These are phyloP conservation scores for Sporothrix phasma DNA, from an alignment of 2,329 filamentous ascomycete genomes.

Conservation along the genomic window DNA sequence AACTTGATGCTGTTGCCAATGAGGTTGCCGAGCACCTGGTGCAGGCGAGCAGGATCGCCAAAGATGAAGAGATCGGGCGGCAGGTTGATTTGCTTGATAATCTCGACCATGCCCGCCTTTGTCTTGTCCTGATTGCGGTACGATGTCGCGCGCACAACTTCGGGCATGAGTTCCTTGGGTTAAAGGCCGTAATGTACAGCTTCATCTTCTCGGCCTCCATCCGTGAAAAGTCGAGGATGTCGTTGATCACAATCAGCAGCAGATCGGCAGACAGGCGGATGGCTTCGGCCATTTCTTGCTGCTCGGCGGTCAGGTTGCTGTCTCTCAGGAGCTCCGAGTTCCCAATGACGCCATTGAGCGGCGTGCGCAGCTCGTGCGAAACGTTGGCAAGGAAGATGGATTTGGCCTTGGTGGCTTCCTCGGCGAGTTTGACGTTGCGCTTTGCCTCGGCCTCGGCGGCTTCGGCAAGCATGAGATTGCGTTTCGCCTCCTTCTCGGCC, in stretches of 20 bases:
- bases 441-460: conserved; percentile 71
- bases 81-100: conserved; percentile 59
- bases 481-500: conserved; percentile 65
- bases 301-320: conserved; percentile 62
- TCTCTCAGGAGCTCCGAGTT: conserved; percentile 78
- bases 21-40: conserved; percentile 68
- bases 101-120: conserved; percentile 51
- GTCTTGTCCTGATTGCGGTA: conserved; percentile 57
- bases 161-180: conserved; percentile 55
- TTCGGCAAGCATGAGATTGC: conserved; percentile 70
- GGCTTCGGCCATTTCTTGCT: conserved; percentile 77
- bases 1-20: conserved; percentile 93
- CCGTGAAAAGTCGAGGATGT: conserved; percentile 92
- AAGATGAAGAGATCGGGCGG: conserved; percentile 62
- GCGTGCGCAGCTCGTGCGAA: conserved; percentile 71
- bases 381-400: conserved; percentile 73
- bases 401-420: conserved; percentile 75
- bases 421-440: conserved; percentile 69
- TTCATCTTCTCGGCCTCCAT: conserved; percentile 85
- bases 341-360: conserved; percentile 79
- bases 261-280: conserved; percentile 80
- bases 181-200: conserved; percentile 61
- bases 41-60: conserved; percentile 55
- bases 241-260: conserved; percentile 85
- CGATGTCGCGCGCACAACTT: conserved; percentile 55